Evolutionary conservation across 495 filamentous ascomycete species (phyloP).

Genomic region (Penicillium ucsense): DNA sequence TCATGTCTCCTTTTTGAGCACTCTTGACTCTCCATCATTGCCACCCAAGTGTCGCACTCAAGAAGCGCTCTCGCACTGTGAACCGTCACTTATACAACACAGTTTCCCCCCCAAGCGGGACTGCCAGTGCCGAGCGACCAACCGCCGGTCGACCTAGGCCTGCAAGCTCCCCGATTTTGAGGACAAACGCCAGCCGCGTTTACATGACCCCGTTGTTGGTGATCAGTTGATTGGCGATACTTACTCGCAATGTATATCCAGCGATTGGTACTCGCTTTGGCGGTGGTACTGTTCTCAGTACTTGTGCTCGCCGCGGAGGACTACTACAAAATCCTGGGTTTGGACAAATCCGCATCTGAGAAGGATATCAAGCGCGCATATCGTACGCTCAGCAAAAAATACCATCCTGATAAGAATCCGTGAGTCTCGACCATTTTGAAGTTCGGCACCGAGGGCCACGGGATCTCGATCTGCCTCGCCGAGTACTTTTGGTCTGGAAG

Average conservation of each 20-base stretch:
- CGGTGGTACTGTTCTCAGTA: conserved; percentile 17
- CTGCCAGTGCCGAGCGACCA: neutral
- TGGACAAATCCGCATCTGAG: conserved; percentile 74
- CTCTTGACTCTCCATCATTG: neutral
- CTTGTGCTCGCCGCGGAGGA: conserved; percentile 58
- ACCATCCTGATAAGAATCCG: conserved; percentile 98
- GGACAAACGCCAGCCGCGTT: neutral
- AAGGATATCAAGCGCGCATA: conserved; percentile 96
- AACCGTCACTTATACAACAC: neutral
- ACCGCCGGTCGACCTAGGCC: neutral
- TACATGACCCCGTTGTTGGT: no score
- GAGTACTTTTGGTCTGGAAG: no score
- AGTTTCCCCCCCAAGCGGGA: conserved; percentile 1
- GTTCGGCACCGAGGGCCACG: no score
- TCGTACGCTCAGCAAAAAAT: conserved; percentile 86
- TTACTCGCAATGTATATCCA: conserved; percentile 13
- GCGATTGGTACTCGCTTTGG: conserved; percentile 12
- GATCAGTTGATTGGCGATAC: no score
- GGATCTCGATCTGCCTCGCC: no score
- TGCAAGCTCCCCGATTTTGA: neutral
- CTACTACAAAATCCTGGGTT: conserved; percentile 85
- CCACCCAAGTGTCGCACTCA: neutral
- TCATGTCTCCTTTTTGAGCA: conserved; percentile 6
- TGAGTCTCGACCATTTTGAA: conserved; percentile 31
- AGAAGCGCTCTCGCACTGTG: neutral